Conservation (phyloP, 2,329 filamentous ascomycete species). For the Fusarium sp. region DNA sequence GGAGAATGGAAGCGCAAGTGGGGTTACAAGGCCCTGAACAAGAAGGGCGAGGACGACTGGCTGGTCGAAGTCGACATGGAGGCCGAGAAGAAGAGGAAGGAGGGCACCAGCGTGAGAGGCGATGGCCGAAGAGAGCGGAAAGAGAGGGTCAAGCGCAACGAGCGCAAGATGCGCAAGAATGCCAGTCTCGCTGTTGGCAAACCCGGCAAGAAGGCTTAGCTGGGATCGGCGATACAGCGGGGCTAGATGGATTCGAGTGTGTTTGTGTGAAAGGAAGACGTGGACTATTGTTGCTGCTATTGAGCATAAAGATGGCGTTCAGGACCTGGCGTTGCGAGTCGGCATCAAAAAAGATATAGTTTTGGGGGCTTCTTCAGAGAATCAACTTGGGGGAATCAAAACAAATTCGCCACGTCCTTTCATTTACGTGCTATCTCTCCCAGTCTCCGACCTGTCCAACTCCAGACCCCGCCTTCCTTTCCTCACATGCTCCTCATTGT, state of each 20-base stretch:
- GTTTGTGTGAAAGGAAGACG: constrained; percentile 22
- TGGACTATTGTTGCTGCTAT: constrained; percentile 25
- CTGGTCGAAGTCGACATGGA: constrained; percentile 91
- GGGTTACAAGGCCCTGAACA: constrained; percentile 94
- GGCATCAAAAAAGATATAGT: constrained; percentile 44
- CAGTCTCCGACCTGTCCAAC: constrained; percentile 34
- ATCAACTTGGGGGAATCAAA: constrained; percentile 39
- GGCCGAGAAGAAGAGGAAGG: constrained; percentile 75
- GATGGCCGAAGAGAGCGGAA: constrained; percentile 76
- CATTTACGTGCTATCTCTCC: constrained; percentile 34
- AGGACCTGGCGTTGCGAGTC: constrained; percentile 50
- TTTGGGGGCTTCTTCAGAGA: constrained; percentile 33
- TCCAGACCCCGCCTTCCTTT: constrained; percentile 39
- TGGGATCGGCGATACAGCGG: background rate
- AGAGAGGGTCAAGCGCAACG: constrained; percentile 80
- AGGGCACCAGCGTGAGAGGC: constrained; percentile 73
- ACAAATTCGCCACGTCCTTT: constrained; percentile 37
- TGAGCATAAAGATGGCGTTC: constrained; percentile 50
- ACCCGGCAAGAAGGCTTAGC: constrained; percentile 41
- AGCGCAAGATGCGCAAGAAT: constrained; percentile 79
- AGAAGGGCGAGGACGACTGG: constrained; percentile 87
- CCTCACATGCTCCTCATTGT: constrained; percentile 39
- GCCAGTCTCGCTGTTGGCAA: constrained; percentile 58
- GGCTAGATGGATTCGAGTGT: constrained; percentile 14
- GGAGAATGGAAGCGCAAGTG: constrained; percentile 95